Conservation (phyloP, 1,284 basidiomycete genomes). For the Termitomyces sp. region DNA sequence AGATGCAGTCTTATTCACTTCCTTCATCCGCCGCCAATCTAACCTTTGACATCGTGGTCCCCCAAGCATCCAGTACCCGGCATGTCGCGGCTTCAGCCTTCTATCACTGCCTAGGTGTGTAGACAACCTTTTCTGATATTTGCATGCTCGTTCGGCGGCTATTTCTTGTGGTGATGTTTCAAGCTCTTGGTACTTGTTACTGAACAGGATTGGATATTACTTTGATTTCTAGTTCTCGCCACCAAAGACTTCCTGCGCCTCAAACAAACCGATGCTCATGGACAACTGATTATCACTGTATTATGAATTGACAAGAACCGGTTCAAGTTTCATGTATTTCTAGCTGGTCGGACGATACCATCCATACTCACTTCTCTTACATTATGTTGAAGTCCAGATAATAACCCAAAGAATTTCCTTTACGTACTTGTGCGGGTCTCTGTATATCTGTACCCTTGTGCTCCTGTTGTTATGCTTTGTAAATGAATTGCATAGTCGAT, state of each 20-base stretch:
- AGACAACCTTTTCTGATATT: background rate
- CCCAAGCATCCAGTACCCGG: conserved; percentile 57
- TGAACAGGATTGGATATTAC: background rate
- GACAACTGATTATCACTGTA: conserved; percentile 36
- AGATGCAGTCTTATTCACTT: conserved; percentile 65
- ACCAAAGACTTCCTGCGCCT: conserved; percentile 60
- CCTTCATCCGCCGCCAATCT: conserved; percentile 43
- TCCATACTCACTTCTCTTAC: background rate
- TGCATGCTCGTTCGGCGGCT: conserved; percentile 17
- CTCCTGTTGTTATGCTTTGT: background rate
- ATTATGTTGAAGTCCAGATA: background rate
- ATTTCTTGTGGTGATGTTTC: conserved; percentile 1
- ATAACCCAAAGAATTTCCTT: background rate
- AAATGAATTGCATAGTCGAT: background rate
- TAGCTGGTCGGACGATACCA: background rate
- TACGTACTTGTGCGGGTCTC: background rate
- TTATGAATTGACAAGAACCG: conserved; percentile 12
- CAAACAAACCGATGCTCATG: conserved; percentile 51
- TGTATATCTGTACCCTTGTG: background rate
- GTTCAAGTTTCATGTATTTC: background rate
- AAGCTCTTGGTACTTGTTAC: conserved; percentile 1
- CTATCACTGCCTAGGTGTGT: conserved; percentile 71
- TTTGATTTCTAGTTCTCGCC: conserved; percentile 46
- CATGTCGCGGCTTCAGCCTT: conserved; percentile 75
- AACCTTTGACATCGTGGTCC: conserved; percentile 62